These are phyloP conservation scores for Globisporangium carolinianum DNA, from an alignment of 352 stramenopile species.

Conservation along the genomic window DNA sequence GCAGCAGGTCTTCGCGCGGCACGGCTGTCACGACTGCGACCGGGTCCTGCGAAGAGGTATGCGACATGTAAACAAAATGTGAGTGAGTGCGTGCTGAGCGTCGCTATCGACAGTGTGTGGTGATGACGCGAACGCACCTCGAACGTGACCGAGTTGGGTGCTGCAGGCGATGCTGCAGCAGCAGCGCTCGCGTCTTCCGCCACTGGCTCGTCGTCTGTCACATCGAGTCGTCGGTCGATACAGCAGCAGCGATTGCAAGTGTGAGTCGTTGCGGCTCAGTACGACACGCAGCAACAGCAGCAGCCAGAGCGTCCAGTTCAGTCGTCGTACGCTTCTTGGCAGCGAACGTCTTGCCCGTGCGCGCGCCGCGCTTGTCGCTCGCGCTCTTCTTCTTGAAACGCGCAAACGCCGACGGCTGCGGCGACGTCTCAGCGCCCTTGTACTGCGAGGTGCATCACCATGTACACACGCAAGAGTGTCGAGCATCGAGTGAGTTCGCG, in stretches of 20 bases:
- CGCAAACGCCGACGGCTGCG: slow-evolving; percentile 41
- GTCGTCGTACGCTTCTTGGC: slow-evolving; percentile 23
- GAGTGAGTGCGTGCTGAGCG: not conserved
- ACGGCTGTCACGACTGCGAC: slow-evolving; percentile 29
- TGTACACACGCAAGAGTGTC: not conserved
- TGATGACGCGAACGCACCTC: slow-evolving; percentile 20
- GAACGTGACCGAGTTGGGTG: slow-evolving; percentile 45
- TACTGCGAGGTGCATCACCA: slow-evolving; percentile 20
- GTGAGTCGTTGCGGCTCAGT: too few species aligned
- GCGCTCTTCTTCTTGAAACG: slow-evolving; percentile 41
- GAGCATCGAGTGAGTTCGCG: not conserved
- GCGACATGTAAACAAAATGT: not conserved
- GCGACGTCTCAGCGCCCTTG: slow-evolving; percentile 41
- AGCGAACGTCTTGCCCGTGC: slow-evolving; percentile 66
- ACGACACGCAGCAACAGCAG: too few species aligned
- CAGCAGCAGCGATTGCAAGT: too few species aligned
- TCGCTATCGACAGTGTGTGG: too few species aligned
- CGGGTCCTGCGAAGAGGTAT: slow-evolving; percentile 26
- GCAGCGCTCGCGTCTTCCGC: slow-evolving; percentile 10
- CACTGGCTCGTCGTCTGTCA: slow-evolving; percentile 17
- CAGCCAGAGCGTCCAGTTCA: not conserved
- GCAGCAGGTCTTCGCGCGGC: slow-evolving; percentile 35
- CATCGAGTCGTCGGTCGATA: not conserved
- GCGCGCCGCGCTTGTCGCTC: slow-evolving; percentile 43
- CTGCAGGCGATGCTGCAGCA: slow-evolving; percentile 8